These are phyloP conservation scores for Floccularia luteovirens DNA, from an alignment of 768 basidiomycete species.

Conservation along the genomic window DNA sequence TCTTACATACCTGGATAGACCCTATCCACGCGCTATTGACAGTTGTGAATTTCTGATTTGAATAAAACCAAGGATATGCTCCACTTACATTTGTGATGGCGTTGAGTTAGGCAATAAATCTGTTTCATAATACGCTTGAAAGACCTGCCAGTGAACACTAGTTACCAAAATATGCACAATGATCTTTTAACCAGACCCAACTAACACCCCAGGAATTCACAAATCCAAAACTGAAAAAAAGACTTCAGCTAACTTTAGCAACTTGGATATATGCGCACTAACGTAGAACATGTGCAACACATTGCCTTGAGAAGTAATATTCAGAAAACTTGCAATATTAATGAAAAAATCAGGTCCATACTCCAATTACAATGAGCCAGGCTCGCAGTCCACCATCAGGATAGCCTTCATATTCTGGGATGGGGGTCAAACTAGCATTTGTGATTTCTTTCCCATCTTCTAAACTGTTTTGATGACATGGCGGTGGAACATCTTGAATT, in stretches of 20 bases:
- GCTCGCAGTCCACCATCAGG: slow-evolving; percentile 38
- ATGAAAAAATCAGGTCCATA: slow-evolving; percentile 8
- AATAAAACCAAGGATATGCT: not conserved
- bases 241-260: not conserved
- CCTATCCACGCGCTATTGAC: slow-evolving; percentile 23
- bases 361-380: slow-evolving; percentile 33
- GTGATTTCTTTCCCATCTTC: not conserved
- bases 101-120: slow-evolving; percentile 30
- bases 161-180: not conserved
- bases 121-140: slow-evolving; percentile 53
- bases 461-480: too few species aligned
- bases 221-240: slow-evolving; percentile 35
- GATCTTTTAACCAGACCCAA: slow-evolving; percentile 3
- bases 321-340: not conserved
- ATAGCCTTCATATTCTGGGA: slow-evolving; percentile 10
- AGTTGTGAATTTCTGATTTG: not conserved
- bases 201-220: slow-evolving; percentile 52
- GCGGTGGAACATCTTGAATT: too few species aligned
- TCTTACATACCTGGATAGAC: slow-evolving; percentile 14
- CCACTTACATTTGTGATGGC: slow-evolving; percentile 46
- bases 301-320: slow-evolving; percentile 5
- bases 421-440: not conserved
- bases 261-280: slow-evolving; percentile 6
- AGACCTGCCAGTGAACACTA: slow-evolving; percentile 26
- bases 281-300: slow-evolving; percentile 32